A percentile compares a stretch with the other conserved stretches of the same genome.
Conservation (phyloP, 129 eudicot species). For the Pittosporum tobira region DNA sequence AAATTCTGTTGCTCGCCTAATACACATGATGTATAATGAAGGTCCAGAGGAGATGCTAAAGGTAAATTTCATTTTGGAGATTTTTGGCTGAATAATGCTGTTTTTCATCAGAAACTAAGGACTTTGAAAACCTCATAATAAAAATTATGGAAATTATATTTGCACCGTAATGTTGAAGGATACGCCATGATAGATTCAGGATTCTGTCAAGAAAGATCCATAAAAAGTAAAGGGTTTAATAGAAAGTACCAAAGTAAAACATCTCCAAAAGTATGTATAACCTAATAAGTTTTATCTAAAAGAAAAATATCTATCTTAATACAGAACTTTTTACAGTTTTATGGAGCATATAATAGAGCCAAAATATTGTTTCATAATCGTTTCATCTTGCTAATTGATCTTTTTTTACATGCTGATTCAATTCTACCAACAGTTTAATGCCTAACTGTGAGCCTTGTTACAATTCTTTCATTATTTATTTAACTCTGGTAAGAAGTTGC, state of each 20-base stretch:
- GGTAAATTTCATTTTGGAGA: slow-evolving; percentile 34
- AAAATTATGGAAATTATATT: too few relatives aligned
- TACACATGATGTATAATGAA: slow-evolving; percentile 87
- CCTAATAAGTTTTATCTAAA: too few relatives aligned
- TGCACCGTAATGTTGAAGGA: too few relatives aligned
- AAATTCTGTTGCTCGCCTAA: slow-evolving; percentile 87
- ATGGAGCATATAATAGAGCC: neutral
- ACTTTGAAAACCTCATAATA: too few relatives aligned
- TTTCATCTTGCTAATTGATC: neutral
- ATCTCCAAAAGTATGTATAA: too few relatives aligned
- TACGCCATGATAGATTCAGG: neutral
- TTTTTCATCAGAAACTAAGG: too few relatives aligned
- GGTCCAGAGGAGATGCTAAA: slow-evolving; percentile 97
- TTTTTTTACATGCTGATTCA: neutral
- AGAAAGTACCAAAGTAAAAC: too few relatives aligned
- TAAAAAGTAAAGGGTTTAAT: neutral
- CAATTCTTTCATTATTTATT: neutral
- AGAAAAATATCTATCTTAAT: too few relatives aligned
- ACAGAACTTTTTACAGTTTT: neutral
- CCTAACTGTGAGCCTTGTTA: neutral
- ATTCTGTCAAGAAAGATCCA: neutral
- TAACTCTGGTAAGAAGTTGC: neutral
- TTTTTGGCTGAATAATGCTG: neutral
- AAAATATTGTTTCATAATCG: neutral
- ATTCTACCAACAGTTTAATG: neutral